Conservation (phyloP, 2,329 filamentous ascomycete species). For the Alternaria hordeiaustralica region DNA sequence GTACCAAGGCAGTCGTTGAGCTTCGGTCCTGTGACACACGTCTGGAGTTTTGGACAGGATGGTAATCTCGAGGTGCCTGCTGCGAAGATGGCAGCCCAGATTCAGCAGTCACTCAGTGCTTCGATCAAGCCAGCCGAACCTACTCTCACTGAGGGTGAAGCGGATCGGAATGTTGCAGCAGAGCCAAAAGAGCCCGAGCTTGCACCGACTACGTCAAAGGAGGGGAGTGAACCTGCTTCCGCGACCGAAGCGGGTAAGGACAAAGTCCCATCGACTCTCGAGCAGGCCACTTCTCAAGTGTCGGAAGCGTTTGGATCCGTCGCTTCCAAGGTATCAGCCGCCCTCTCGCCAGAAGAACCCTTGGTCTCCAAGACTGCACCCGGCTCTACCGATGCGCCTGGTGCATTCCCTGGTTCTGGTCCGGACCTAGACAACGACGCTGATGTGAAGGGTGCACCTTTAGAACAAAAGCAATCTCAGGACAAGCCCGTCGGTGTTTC, state of each 20-base stretch:
- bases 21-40: constrained; percentile 36
- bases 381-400: constrained; percentile 26
- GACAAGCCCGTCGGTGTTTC: not conserved
- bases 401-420: constrained; percentile 26
- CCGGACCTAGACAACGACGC: constrained; percentile 9
- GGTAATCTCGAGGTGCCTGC: constrained; percentile 44
- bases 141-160: constrained; percentile 3
- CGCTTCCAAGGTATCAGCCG: constrained; percentile 3
- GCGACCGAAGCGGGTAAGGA: not conserved
- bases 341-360: constrained; percentile 13
- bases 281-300: constrained; percentile 4
- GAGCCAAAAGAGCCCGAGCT: constrained; percentile 17
- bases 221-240: constrained; percentile 6
- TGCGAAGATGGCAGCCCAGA: constrained; percentile 35
- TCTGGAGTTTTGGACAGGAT: constrained; percentile 47
- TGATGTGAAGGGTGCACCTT: constrained; percentile 1
- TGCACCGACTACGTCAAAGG: constrained; percentile 9
- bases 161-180: constrained; percentile 5
- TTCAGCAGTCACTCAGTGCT: constrained; percentile 27
- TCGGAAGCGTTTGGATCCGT: constrained; percentile 2
- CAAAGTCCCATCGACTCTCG: not conserved
- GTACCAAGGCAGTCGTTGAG: constrained; percentile 31
- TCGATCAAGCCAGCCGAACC: constrained; percentile 10
- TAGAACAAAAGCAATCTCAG: constrained; percentile 12
- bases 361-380: constrained; percentile 16